These are phyloP conservation scores for Aspergillus niger DNA, from an alignment of 2,329 filamentous ascomycete genomes.

Conservation along the genomic window DNA sequence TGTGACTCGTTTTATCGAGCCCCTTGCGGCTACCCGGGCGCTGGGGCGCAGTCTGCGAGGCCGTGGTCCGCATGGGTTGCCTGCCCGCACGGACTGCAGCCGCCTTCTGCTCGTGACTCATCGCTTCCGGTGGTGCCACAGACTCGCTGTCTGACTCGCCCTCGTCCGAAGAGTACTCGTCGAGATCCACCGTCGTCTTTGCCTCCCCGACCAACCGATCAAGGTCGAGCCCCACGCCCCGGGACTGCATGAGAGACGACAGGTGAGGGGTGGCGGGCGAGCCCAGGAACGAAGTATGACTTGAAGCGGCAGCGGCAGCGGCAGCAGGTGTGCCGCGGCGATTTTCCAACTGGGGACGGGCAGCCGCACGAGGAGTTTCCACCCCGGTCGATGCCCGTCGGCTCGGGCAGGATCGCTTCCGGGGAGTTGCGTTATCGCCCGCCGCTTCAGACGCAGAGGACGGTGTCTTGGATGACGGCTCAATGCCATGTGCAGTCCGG, in stretches of 20 bases:
- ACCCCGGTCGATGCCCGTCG: constrained; percentile 21
- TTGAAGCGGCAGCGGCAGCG: constrained; percentile 16
- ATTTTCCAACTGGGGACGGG: background rate
- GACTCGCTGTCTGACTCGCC: constrained; percentile 41
- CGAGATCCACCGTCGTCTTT: constrained; percentile 43
- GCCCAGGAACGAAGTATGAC: constrained; percentile 50
- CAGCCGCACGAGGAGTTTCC: constrained; percentile 27
- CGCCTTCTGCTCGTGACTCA: constrained; percentile 22
- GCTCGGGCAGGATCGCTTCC: constrained; percentile 20
- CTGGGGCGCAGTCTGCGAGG: constrained; percentile 53
- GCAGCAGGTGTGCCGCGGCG: constrained; percentile 26
- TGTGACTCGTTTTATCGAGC: constrained; percentile 41
- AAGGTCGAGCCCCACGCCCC: constrained; percentile 64
- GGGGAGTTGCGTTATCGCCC: constrained; percentile 21
- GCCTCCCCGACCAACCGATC: constrained; percentile 60
- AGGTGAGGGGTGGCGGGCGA: constrained; percentile 66
- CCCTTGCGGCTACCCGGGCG: constrained; percentile 63
- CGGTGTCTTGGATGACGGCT: constrained; percentile 22
- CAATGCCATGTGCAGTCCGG: constrained; percentile 52
- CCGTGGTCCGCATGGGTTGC: constrained; percentile 60
- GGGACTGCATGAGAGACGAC: constrained; percentile 64
- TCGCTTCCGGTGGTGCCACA: constrained; percentile 25
- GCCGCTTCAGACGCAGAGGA: constrained; percentile 17
- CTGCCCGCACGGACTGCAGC: constrained; percentile 34
- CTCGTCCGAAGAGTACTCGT: constrained; percentile 43